Conservation (phyloP, 441 rosid species). For the Cnidoscolus chayamansa region DNA sequence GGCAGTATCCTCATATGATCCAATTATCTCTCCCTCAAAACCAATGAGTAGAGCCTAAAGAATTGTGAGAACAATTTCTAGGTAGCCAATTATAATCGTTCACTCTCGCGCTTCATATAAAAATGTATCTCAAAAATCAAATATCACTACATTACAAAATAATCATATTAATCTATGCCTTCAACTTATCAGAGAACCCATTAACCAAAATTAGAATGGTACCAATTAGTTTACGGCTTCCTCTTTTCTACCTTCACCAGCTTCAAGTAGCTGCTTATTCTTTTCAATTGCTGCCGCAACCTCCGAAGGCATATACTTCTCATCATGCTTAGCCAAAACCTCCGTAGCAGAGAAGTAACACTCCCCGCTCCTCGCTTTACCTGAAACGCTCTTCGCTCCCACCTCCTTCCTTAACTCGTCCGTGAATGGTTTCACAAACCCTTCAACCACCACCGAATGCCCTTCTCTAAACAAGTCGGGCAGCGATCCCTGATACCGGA, state of each 20-base stretch:
- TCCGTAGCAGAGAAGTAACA: constrained; percentile 75
- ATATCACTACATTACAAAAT: constrained; percentile 16
- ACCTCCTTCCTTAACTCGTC: constrained; percentile 57
- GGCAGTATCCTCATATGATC: constrained; percentile 11
- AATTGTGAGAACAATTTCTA: constrained; percentile 8
- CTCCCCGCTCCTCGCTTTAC: constrained; percentile 61
- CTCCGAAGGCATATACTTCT: constrained; percentile 93
- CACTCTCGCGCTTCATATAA: not conserved
- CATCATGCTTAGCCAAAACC: constrained; percentile 95
- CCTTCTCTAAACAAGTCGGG: constrained; percentile 95
- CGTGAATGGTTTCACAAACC: constrained; percentile 67
- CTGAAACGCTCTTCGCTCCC: constrained; percentile 48
- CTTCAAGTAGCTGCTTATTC: constrained; percentile 69
- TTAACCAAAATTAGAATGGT: constrained; percentile 12
- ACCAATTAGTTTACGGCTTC: constrained; percentile 30
- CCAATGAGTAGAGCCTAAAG: constrained; percentile 8
- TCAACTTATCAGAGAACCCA: not conserved
- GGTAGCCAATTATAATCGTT: constrained; percentile 12
- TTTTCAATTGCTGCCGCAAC: constrained; percentile 93
- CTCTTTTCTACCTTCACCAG: constrained; percentile 27
- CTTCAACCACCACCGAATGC: constrained; percentile 90
- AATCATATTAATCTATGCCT: constrained; percentile 6
- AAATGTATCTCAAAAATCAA: not conserved
- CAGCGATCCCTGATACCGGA: constrained; percentile 67
- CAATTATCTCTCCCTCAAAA: constrained; percentile 10